Conservation (phyloP, 2,329 filamentous ascomycete genomes). For the Ceratocystis cubensis region DNA sequence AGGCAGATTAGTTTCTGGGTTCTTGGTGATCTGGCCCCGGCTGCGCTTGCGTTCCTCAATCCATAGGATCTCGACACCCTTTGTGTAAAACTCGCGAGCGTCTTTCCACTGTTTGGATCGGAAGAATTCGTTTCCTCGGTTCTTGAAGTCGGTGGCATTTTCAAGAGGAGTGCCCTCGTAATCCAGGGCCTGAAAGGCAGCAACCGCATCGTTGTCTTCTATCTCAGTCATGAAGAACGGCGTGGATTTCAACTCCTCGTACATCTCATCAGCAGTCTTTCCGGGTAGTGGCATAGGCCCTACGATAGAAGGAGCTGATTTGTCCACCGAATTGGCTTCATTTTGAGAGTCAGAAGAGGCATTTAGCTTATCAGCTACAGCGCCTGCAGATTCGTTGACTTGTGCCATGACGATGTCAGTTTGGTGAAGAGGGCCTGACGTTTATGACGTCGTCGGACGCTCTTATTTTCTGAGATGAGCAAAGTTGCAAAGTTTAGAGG, state of each 20-base stretch:
- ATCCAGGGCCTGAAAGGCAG: slow-evolving; percentile 77
- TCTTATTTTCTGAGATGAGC: neutral
- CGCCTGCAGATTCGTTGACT: neutral
- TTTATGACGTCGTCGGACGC: neutral
- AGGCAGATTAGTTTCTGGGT: slow-evolving; percentile 25
- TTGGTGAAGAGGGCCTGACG: neutral
- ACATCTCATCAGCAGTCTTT: slow-evolving; percentile 43
- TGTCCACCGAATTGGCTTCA: slow-evolving; percentile 29
- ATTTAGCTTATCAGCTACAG: slow-evolving; percentile 11
- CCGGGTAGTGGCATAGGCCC: slow-evolving; percentile 24
- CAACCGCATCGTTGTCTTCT: slow-evolving; percentile 70
- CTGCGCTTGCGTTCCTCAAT: slow-evolving; percentile 47
- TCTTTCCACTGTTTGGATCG: slow-evolving; percentile 60
- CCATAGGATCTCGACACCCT: slow-evolving; percentile 63
- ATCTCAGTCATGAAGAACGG: slow-evolving; percentile 96
- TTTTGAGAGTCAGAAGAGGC: slow-evolving; percentile 14
- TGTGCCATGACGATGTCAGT: neutral
- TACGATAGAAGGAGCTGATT: slow-evolving; percentile 44
- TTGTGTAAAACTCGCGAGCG: slow-evolving; percentile 82
- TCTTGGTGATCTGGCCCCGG: slow-evolving; percentile 28
- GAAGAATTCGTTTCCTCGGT: slow-evolving; percentile 85
- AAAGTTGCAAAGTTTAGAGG: slow-evolving; percentile 13
- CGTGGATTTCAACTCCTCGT: slow-evolving; percentile 45
- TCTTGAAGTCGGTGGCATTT: slow-evolving; percentile 71
- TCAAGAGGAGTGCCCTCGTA: slow-evolving; percentile 86